Conservation (phyloP, 108 stramenopile species). For the Epipyxis sp. region DNA sequence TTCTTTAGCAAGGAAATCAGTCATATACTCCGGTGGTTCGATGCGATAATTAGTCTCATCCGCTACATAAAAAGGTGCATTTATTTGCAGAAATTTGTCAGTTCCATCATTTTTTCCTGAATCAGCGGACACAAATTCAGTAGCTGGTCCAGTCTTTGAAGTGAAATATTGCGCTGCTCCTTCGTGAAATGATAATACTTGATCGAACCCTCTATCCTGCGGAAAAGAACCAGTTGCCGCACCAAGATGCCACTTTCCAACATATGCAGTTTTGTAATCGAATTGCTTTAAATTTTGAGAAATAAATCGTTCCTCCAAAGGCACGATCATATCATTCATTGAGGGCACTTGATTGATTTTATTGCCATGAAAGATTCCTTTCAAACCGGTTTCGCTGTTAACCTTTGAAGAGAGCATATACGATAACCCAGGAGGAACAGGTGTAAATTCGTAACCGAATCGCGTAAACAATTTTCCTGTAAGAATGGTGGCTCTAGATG, state of each 20-base stretch:
- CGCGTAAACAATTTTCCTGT: slow-evolving; percentile 1
- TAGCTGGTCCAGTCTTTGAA: not conserved
- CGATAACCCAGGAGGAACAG: not conserved
- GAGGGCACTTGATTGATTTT: not conserved
- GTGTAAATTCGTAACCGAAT: slow-evolving; percentile 28
- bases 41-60: not conserved
- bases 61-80: not conserved
- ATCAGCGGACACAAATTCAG: not conserved
- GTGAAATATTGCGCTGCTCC: not conserved
- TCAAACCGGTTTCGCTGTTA: no score
- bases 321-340: not conserved
- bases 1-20: slow-evolving; percentile 19
- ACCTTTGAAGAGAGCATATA: not conserved
- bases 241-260: slow-evolving; percentile 27
- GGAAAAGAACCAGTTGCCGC: not conserved
- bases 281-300: not conserved
- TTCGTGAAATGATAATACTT: not conserved
- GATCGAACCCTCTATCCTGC: not conserved
- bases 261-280: not conserved
- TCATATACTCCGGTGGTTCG: slow-evolving; percentile 18
- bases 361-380: not conserved
- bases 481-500: slow-evolving; percentile 16
- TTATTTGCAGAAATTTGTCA: not conserved
- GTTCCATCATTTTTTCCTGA: no score
- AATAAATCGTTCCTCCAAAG: not conserved